Evolutionary conservation across 192 early-diverging fungal genomes (phyloP).

Genomic region (Backusella parvicylindrica): DNA sequence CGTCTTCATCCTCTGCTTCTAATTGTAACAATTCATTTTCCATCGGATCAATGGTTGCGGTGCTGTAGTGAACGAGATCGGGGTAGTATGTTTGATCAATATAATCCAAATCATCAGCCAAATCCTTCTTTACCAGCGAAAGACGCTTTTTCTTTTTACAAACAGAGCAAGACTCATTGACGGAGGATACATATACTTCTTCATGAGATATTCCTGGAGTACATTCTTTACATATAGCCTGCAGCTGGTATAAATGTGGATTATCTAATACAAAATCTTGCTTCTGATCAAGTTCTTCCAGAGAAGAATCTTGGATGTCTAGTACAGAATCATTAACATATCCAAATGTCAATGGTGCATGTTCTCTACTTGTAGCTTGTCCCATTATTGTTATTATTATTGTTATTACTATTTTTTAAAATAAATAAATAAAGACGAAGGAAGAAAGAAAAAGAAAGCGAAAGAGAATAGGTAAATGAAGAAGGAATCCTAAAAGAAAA

Average conservation of each 20-base stretch:
- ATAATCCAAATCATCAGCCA: conserved; percentile 25
- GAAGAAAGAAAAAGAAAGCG: not conserved
- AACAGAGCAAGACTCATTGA: not conserved
- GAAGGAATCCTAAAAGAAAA: not conserved
- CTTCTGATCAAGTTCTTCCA: not conserved
- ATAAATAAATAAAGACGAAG: not conserved
- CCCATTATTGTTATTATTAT: not conserved
- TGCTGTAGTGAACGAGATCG: conserved; percentile 1
- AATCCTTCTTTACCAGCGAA: conserved; percentile 5
- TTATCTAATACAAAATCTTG: conserved; percentile 10
- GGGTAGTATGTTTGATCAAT: conserved; percentile 31
- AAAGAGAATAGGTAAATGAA: not conserved
- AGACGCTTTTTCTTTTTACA: conserved; percentile 11
- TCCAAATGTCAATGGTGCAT: conserved; percentile 15
- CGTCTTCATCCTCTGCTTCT: conserved; percentile 3
- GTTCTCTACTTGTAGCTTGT: conserved; percentile 9
- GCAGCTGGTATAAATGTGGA: conserved; percentile 15
- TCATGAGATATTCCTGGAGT: not conserved
- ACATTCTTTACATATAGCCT: conserved; percentile 1
- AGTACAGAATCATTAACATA: not conserved
- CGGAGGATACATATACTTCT: not conserved
- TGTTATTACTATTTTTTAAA: not conserved
- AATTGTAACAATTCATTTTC: conserved; percentile 10
- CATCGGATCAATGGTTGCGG: conserved; percentile 18
- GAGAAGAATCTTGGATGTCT: not conserved